These are phyloP conservation scores for Podospora conica DNA, from an alignment of 495 filamentous ascomycete species.

Conservation along the genomic window DNA sequence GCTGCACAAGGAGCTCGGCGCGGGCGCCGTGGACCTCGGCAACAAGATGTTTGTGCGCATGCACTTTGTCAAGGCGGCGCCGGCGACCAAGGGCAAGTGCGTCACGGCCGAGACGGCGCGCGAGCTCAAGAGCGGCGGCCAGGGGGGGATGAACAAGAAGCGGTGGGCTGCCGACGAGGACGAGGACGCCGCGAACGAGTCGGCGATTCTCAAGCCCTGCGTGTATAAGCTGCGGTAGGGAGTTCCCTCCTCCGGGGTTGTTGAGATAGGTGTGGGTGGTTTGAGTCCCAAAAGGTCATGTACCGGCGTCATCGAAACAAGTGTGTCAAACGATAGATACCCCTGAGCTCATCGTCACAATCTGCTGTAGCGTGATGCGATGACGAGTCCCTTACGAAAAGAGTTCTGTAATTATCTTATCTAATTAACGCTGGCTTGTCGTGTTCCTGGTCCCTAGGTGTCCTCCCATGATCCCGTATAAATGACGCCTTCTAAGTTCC, in stretches of 20 bases:
- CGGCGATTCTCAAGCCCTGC: constrained; percentile 83
- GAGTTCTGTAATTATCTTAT: neutral
- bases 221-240: constrained; percentile 82
- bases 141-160: constrained; percentile 43
- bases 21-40: constrained; percentile 62
- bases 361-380: neutral
- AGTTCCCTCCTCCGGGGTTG: neutral
- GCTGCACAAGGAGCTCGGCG: constrained; percentile 48
- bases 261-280: neutral
- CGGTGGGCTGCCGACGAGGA: constrained; percentile 53
- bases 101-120: constrained; percentile 22
- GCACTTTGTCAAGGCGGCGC: constrained; percentile 76
- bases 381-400: neutral
- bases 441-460: neutral
- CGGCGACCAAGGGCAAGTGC: constrained; percentile 65
- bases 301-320: neutral
- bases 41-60: constrained; percentile 99
- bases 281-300: neutral
- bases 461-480: neutral
- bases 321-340: neutral
- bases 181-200: constrained; percentile 52
- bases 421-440: neutral
- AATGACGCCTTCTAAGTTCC: constrained; percentile 2
- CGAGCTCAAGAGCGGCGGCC: constrained; percentile 10
- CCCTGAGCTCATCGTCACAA: neutral